These are phyloP conservation scores for Blattamonas nauphoetae DNA, from an alignment of 78 protist species.

Conservation along the genomic window DNA sequence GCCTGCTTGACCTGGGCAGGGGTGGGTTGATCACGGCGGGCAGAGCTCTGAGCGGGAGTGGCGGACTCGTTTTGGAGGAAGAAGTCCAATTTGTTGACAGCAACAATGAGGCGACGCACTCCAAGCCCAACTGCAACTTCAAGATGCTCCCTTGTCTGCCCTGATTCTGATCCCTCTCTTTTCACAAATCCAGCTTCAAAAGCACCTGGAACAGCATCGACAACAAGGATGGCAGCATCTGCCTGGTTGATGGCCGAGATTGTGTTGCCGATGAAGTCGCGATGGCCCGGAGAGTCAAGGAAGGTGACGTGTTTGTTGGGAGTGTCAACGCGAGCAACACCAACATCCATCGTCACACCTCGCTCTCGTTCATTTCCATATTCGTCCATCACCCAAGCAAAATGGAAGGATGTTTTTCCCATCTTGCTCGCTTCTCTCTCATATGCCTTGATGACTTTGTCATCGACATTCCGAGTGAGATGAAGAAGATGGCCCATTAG, in stretches of 20 bases:
- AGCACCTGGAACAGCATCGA: conserved; percentile 65
- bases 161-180: conserved; percentile 41
- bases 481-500: conserved; percentile 80
- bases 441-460: conserved; percentile 41
- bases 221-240: conserved; percentile 78
- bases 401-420: conserved; percentile 85
- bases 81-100: conserved; percentile 80
- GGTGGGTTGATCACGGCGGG: not conserved
- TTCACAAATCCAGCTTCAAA: conserved; percentile 82
- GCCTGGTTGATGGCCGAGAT: conserved; percentile 88
- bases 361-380: conserved; percentile 51
- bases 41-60: not conserved
- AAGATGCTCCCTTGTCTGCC: conserved; percentile 88
- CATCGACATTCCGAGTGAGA: conserved; percentile 24
- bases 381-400: conserved; percentile 94
- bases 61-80: not conserved
- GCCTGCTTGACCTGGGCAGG: not conserved
- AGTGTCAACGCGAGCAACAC: conserved; percentile 53
- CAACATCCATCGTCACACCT: conserved; percentile 89
- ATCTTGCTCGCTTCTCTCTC: conserved; percentile 60
- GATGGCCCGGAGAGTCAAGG: conserved; percentile 97
- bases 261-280: conserved; percentile 89
- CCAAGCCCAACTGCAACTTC: conserved; percentile 71
- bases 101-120: conserved; percentile 66
- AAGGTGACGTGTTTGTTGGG: conserved; percentile 53